Evolutionary conservation across 2,329 filamentous ascomycete species (phyloP).

Genomic region (Fusarium sp.): DNA sequence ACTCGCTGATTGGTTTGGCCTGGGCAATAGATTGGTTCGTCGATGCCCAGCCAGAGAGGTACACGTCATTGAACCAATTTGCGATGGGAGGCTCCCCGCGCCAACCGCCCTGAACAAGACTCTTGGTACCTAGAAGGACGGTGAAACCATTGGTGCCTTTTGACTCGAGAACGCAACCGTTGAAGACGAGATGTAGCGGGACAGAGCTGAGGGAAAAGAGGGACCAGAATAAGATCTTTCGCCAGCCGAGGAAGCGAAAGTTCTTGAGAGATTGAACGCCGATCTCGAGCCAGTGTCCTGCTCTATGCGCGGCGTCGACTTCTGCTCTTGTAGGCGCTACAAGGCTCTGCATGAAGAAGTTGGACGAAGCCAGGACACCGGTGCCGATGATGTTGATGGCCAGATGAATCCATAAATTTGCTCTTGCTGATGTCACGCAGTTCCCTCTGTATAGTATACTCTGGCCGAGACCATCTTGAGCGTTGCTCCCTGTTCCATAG

Average conservation of each 20-base stretch:
- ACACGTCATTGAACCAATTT: rapidly evolving
- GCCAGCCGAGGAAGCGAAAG: conserved; percentile 17
- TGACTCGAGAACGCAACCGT: conserved; percentile 25
- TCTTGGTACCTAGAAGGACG: conserved; percentile 12
- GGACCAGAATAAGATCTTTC: conserved; percentile 19
- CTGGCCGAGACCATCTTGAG: neutral
- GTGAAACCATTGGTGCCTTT: conserved; percentile 29
- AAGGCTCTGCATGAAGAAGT: conserved; percentile 55
- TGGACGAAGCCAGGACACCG: conserved; percentile 51
- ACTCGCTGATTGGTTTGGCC: conserved; percentile 9
- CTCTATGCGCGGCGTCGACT: conserved; percentile 44
- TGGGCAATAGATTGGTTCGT: too few relatives aligned
- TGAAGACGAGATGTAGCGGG: conserved; percentile 26
- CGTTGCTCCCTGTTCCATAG: rapidly evolving
- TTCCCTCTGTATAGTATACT: conserved; percentile 11
- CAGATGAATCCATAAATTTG: conserved; percentile 32
- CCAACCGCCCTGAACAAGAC: conserved; percentile 2
- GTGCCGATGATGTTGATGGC: conserved; percentile 43
- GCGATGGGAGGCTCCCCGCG: neutral
- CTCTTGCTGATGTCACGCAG: neutral
- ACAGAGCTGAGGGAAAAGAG: conserved; percentile 22
- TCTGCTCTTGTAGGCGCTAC: conserved; percentile 51
- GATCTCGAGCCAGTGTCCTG: conserved; percentile 39
- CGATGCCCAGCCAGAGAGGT: too few relatives aligned
- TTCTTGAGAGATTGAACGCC: conserved; percentile 43